Evolutionary conservation across 2,329 filamentous ascomycete species (phyloP).

Genomic region (Paraconiothyrium brasiliense): DNA sequence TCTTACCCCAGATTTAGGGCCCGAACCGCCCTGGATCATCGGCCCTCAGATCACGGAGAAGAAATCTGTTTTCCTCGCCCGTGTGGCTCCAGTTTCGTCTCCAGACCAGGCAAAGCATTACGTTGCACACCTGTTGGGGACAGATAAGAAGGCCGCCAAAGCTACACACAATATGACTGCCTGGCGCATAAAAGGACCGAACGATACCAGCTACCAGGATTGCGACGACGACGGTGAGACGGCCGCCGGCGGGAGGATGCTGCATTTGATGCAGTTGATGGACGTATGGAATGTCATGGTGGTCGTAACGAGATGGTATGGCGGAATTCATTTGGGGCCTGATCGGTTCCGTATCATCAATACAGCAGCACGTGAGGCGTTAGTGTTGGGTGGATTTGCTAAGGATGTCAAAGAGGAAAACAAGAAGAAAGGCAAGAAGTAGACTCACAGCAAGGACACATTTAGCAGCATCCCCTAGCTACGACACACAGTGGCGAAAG

Average conservation of each 20-base stretch:
- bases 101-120: constrained; percentile 75
- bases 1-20: constrained; percentile 36
- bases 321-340: constrained; percentile 87
- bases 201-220: constrained; percentile 76
- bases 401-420: constrained; percentile 58
- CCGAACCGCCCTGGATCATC: constrained; percentile 72
- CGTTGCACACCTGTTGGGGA: constrained; percentile 78
- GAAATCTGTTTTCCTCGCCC: constrained; percentile 88
- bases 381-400: constrained; percentile 79
- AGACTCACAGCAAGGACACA: constrained; percentile 9
- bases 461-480: no score
- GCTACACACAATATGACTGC: constrained; percentile 97
- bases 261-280: constrained; percentile 95
- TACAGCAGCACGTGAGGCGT: constrained; percentile 80
- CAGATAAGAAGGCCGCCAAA: constrained; percentile 82
- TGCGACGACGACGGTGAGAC: constrained; percentile 97
- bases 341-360: constrained; percentile 93
- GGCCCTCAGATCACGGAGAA: constrained; percentile 80
- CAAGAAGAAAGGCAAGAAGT: constrained; percentile 48
- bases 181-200: constrained; percentile 78
- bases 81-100: constrained; percentile 74
- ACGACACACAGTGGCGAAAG: no score
- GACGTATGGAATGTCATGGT: constrained; percentile 92
- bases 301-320: constrained; percentile 94
- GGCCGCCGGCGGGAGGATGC: constrained; percentile 83